Evolutionary conservation across 805 yeast species (phyloP).

Genomic region (Candida anglica): DNA sequence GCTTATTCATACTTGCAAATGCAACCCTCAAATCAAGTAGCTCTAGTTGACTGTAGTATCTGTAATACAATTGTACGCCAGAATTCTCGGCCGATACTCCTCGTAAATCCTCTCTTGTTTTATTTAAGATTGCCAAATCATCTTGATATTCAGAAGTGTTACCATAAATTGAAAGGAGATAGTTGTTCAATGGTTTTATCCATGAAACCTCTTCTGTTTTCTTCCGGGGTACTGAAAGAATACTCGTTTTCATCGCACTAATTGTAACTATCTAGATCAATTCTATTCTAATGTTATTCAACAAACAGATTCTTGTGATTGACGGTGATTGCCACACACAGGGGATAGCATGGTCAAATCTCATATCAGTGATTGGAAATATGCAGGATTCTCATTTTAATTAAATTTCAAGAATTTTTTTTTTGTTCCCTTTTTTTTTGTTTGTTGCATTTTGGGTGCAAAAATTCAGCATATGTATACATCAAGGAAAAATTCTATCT

Average conservation of each 20-base stretch:
- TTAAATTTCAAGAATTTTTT: no score
- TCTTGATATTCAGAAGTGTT: constrained; percentile 49
- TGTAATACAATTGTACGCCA: constrained; percentile 54
- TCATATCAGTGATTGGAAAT: background rate
- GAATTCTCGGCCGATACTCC: constrained; percentile 40
- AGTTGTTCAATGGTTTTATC: constrained; percentile 55
- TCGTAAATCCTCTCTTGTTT: constrained; percentile 59
- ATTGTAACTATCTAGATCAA: no score
- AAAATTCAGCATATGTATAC: no score
- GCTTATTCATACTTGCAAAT: constrained; percentile 44
- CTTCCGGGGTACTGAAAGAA: constrained; percentile 29
- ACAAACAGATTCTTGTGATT: no score
- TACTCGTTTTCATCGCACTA: constrained; percentile 24
- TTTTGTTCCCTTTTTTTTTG: background rate
- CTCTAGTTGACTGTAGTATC: constrained; percentile 80
- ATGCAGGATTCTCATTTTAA: background rate
- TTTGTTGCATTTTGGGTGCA: no score
- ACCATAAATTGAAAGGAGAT: constrained; percentile 63
- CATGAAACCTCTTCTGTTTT: constrained; percentile 62
- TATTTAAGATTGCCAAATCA: constrained; percentile 53
- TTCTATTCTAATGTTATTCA: no score
- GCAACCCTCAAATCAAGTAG: constrained; percentile 76
- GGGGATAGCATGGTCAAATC: no score
- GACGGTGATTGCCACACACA: no score
- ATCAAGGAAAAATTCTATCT: no score